Base-by-base conservation (phyloP, 106 monocot species). In the Acorus gramineus region DNA sequence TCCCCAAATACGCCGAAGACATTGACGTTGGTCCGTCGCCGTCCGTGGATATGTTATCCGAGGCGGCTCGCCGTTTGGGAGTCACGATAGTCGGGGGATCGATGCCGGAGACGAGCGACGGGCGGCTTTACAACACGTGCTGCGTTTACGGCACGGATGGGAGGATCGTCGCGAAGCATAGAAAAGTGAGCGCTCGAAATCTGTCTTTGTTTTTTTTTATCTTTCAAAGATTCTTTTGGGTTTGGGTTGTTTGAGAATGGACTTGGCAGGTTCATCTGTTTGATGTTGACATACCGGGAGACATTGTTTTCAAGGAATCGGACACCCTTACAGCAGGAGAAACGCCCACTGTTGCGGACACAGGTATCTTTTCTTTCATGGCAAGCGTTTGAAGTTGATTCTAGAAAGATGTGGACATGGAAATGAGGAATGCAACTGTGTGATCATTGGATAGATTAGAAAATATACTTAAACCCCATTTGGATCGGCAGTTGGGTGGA, bases 71-170 rank as follows among this genome's bases (percentile, higher is more conserved):
- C 14, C 14, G n/a, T 8, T 56, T 51, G 11, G 11, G 59, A 49
- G 71, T 80, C 10, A 80, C 71, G 8, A 67, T 80, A 14, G n/a
- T 80, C 2, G 80, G 80, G 55, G 80, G 80, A 71, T 80, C 80
- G 52, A 80, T 80, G n/a, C 80, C 80, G 11, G 80, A 80, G 58
- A 55, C 4, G 11, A 10, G 55, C 5, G 45, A 42, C 7, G 80
- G 62, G 54, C 60, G 42, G 4, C 28, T 80, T 42, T 80, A 69
- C 46, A 80, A 80, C 57, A 80, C 80, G 42, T 80, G 80, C 49
- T 80, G 75, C 45, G 67, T 80, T 12, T 65, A 66, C 58, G 70
- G 75, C 6, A 49, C 80, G 43, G 56, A 80, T 52, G 80, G 75
- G 4, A 10, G 61, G 56, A 8, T 75, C 14, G 62, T 48, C 46